Evolutionary conservation across 2,329 filamentous ascomycete genomes (phyloP), one percentile per base, ranked within the genome.

Genomic region (Fonsecaea multimorphosa): DNA sequence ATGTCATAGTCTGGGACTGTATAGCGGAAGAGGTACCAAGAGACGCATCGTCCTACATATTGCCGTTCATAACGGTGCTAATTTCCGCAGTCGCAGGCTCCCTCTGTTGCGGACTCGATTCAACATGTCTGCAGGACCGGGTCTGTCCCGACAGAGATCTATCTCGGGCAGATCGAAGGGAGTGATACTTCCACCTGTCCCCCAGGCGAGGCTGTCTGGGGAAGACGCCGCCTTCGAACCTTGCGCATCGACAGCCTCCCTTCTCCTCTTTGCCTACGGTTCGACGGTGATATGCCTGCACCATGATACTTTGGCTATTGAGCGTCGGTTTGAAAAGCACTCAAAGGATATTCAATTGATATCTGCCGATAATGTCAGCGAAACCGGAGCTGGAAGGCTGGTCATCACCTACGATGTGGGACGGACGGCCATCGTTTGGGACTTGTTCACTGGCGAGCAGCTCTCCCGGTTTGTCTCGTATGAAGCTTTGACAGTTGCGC

Each of bases 391-490:
- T 0, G 95, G 94, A 31, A 85, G 93, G 69, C 80, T 96, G 66
- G 93, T 96, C 1, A 92, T 97, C 68, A 98, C 93, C 80, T 97
- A 97, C 74, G 95, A 99, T 82, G 86, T 87, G 19, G 90, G 92
- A 40, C 91, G 94, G 77, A 97, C 92, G 0, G 92, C 93, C 3
- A 97, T 98, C 75, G 92, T 98, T 7, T 99, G 95, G 95, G 94
- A 99, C 79, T 84, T 97, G 67, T 88, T 96, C 80, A 96, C 92
- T 0, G 95, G 95, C 56, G 89, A 93, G 66, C 93, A 97, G 78
- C 86, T 97, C 65, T 89, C 94, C 44, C 87, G 93, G n/a, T 98
- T 98, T 80, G 89, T 90, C 27, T 95, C 93, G 0, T 97, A 96
- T 74, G 92, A 96, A 74, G 87, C 91, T 71, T 85, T 98, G 69